Conservation (phyloP, 208 protist species). For the Leishmania lainsoni region DNA sequence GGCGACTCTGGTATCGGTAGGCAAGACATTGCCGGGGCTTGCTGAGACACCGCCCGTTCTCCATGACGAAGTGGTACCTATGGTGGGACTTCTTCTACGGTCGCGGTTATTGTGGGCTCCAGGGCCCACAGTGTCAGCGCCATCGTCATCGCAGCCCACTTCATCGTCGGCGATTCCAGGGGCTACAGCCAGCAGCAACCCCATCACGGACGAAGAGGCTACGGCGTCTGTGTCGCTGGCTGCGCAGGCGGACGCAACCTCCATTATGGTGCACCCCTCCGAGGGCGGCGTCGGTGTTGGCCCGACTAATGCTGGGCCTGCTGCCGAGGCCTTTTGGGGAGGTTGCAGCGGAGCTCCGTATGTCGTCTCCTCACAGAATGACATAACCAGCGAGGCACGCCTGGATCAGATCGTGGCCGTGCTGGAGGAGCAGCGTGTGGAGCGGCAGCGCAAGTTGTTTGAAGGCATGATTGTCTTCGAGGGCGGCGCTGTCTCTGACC, state of each 20-base stretch:
- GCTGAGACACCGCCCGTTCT: background rate
- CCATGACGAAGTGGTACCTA: background rate
- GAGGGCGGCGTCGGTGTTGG: conserved; percentile 9
- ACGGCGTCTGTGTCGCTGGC: background rate
- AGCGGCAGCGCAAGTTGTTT: conserved; percentile 68
- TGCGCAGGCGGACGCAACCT: conserved; percentile 3
- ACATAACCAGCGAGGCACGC: conserved; percentile 52
- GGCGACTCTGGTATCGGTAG: background rate
- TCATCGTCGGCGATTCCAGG: background rate
- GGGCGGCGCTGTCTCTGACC: conserved; percentile 75
- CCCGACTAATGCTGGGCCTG: background rate
- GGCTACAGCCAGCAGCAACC: background rate
- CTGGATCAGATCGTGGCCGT: conserved; percentile 42
- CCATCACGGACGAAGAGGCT: background rate
- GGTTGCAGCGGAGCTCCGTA: conserved; percentile 28
- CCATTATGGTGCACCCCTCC: conserved; percentile 1
- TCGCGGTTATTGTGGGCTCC: background rate
- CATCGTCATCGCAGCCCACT: conserved; percentile 1
- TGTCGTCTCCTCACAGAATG: conserved; percentile 57
- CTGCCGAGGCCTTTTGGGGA: background rate
- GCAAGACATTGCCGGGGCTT: background rate
- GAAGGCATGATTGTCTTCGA: conserved; percentile 89
- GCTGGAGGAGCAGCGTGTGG: conserved; percentile 74
- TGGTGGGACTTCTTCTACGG: conserved; percentile 5
- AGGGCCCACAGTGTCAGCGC: background rate